Percentiles rank a stretch among this genome's conserved stretches.
phyloP scores from a whole-genome alignment of 768 basidiomycete species.

The Rhizopogon roseolus region DNA sequence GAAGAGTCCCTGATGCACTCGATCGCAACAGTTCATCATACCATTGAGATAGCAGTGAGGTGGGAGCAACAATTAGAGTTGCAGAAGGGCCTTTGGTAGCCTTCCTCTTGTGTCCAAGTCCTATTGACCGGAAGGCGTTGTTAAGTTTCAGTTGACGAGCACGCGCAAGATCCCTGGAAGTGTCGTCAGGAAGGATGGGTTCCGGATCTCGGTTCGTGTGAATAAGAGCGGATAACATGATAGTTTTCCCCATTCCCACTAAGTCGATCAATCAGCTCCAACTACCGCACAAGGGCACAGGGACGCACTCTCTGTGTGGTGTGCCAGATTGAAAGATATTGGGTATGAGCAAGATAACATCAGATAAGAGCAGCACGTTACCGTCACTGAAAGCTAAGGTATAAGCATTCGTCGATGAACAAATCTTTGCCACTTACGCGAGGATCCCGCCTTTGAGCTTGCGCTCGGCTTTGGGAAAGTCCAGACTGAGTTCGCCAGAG shows the following conservation, averaged over 20 bases:
- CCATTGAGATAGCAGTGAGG: slow-evolving; percentile 91
- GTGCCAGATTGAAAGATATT: slow-evolving; percentile 1
- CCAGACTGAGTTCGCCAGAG: slow-evolving; percentile 82
- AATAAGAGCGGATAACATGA: slow-evolving; percentile 88
- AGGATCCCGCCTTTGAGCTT: slow-evolving; percentile 85
- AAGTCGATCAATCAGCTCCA: slow-evolving; percentile 5
- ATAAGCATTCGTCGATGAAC: slow-evolving; percentile 4
- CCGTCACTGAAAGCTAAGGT: slow-evolving; percentile 26
- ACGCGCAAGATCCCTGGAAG: slow-evolving; percentile 28
- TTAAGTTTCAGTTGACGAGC: slow-evolving; percentile 59
- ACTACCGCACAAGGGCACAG: slow-evolving; percentile 1
- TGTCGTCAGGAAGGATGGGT: slow-evolving; percentile 26
- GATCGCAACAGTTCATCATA: slow-evolving; percentile 86
- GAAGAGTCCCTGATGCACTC: slow-evolving; percentile 62
- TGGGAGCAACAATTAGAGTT: slow-evolving; percentile 89
- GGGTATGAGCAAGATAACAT: background rate
- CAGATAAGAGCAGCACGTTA: slow-evolving; percentile 9
- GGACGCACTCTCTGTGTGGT: slow-evolving; percentile 44
- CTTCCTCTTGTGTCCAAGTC: slow-evolving; percentile 25
- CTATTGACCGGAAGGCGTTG: slow-evolving; percentile 51
- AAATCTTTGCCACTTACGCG: slow-evolving; percentile 51
- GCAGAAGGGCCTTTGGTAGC: slow-evolving; percentile 40
- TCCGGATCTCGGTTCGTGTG: slow-evolving; percentile 65
- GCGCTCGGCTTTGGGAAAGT: slow-evolving; percentile 77
- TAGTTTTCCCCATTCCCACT: slow-evolving; percentile 98